Base-by-base conservation (phyloP, 495 filamentous ascomycete species). In the Lasiosphaeris hirsuta region DNA sequence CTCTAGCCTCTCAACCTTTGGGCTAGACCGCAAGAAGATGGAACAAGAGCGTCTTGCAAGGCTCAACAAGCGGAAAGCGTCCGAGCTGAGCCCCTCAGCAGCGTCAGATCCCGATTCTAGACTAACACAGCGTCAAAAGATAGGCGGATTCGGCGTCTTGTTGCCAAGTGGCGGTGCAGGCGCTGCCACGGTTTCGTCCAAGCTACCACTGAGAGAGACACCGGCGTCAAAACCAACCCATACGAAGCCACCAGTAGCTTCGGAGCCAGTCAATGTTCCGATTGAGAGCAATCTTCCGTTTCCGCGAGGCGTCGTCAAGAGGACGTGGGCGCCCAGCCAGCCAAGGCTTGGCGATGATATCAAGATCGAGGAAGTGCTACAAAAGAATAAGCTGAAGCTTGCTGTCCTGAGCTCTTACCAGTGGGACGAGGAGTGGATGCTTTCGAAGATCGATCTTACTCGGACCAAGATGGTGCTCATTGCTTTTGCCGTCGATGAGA, bases 361-460 rank as follows among this genome's bases (percentile, higher is more conserved):
- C 63, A 95, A 85, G 61, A 84, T 98, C 40, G 91, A 96, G 66
- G 94, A 97, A 64, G 86, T 97, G 1, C 70, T 98, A 0, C 87
- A 95, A 66, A 82, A 81, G 40, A 67, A 78, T 5, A 79, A 86
- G 37, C 77, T 97, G 0, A 74, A 86, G 15, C 74, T 90, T 17
- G 94, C 91, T 0, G 81, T 97, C 1, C 71, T 98, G 3, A 94
- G 90, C 60, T 88, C 93, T 1, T 98, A 87, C 57, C 81, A 93
- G 62, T 92, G 90, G 86, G 89, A 97, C 62, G 79, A 85, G 17
- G 55, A 61, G 38, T 80, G 74, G 72, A 44, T 81, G 61, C 13
- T 78, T 14, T 69, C 70, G 36, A 80, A 78, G 61, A 58, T 79
- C 37, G 61, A 78, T 52, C 57, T 65, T 23, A 39, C 45, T 1